Percentiles rank a stretch among this genome's conserved stretches.
Evolutionary conservation across 2,329 filamentous ascomycete species (phyloP).

Genomic region (Fonsecaea nubica): DNA sequence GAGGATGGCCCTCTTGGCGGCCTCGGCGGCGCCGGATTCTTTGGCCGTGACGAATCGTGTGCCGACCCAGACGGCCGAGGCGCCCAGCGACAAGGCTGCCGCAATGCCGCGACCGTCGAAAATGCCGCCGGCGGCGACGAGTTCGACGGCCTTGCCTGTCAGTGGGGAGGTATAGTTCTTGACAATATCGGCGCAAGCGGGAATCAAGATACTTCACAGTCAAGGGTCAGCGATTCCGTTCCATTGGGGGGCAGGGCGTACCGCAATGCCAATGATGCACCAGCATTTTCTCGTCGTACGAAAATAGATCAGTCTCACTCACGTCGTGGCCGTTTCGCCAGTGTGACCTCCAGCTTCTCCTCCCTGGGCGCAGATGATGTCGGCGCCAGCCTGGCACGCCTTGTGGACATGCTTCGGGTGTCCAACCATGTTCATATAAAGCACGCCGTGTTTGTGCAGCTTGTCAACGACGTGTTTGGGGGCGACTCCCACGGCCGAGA

Average conservation of each 20-base stretch:
- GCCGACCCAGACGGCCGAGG: conserved; percentile 81
- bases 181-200: conserved; percentile 78
- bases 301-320: not conserved
- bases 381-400: conserved; percentile 77
- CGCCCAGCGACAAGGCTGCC: conserved; percentile 77
- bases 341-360: conserved; percentile 72
- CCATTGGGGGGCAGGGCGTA: no score
- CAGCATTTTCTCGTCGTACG: not conserved
- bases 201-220: conserved; percentile 67
- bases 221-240: not conserved
- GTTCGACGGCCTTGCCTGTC: conserved; percentile 69
- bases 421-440: conserved; percentile 91
- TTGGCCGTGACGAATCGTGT: conserved; percentile 78
- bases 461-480: conserved; percentile 70
- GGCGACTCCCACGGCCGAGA: conserved; percentile 80
- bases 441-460: conserved; percentile 72
- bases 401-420: conserved; percentile 82
- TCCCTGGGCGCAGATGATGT: conserved; percentile 63
- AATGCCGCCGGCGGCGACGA: conserved; percentile 82
- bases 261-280: no score
- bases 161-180: conserved; percentile 68
- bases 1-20: conserved; percentile 60
- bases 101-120: conserved; percentile 75
- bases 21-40: conserved; percentile 64
- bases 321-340: conserved; percentile 72